Base-by-base conservation (phyloP, 352 stramenopile species). In the Phytopythium montanum region DNA sequence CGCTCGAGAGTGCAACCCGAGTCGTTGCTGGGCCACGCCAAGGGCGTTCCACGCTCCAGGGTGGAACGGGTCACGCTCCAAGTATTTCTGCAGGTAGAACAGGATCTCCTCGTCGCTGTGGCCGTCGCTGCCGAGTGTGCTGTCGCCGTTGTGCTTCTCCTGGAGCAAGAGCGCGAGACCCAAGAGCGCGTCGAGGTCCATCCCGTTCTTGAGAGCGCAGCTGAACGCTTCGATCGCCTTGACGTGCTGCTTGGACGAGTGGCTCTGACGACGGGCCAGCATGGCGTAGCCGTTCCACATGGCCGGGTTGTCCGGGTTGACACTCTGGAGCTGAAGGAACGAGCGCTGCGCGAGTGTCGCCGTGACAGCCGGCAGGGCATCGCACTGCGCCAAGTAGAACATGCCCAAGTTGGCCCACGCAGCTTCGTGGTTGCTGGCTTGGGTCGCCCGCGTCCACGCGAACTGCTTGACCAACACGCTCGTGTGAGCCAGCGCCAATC, bases 251-350 rank as follows among this genome's bases (percentile, higher is more conserved):
- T 60, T 46, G 21, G 54, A 33, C 14, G 56, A 84, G 9, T 38
- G 25, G 33, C 16, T 67, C 53, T 88, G 72, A 5, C 67, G 68
- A 28, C 76, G 73, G 66, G 79, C 79, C 18, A 96, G 60, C 70
- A 96, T 84, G 3, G 78, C 83, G 67, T 96, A 92, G 14, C 85
- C 87, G 55, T 88, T 91, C 87, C 87, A 96, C 85, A 96, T 94
- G 14, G 79, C 76, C 0, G 83, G 80, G 44, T 93, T 93, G 65
- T 84, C 83, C 18, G 85, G 63, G 52, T 92, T 94, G 18, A 96
- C 76, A 10, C 77, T 82, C 51, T 96, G 85, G 14, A 96, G 58
- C 38, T 92, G 81, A n/a, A 94, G 66, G 36, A 96, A 87, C 16
- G 82, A 81, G 26, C 88, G 83, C 52, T 88, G 85, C 10, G 87